Evolutionary conservation across 2,329 filamentous ascomycete genomes (phyloP).

Genomic region (Myotisia sp.): DNA sequence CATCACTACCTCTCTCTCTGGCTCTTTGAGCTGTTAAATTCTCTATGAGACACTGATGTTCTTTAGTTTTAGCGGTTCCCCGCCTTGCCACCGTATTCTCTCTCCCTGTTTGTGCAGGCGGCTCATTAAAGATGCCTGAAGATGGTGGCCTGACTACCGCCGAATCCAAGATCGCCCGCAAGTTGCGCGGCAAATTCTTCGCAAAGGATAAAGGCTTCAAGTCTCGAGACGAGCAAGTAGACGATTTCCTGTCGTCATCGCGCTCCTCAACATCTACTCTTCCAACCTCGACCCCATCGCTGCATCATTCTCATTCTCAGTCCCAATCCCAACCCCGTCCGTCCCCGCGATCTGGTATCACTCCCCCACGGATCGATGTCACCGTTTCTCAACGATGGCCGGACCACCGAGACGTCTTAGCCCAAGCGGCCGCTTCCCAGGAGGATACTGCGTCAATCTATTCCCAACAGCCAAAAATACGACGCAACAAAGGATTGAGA

Average conservation of each 20-base stretch:
- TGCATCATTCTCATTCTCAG: constrained; percentile 7
- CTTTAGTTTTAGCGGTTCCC: no score
- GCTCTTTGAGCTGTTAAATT: no score
- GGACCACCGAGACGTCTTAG: constrained; percentile 18
- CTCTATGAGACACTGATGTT: no score
- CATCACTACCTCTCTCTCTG: no score
- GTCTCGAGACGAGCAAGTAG: constrained; percentile 34
- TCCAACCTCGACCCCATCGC: constrained; percentile 11
- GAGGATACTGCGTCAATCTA: constrained; percentile 7
- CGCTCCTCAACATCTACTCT: constrained; percentile 4
- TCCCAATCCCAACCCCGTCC: constrained; percentile 8
- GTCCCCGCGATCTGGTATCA: constrained; percentile 12
- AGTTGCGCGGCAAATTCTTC: constrained; percentile 40
- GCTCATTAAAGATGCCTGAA: no score
- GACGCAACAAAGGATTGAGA: constrained; percentile 49
- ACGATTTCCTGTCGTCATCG: constrained; percentile 42
- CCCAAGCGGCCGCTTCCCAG: constrained; percentile 11
- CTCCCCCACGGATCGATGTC: constrained; percentile 23
- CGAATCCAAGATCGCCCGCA: constrained; percentile 13
- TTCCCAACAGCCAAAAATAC: constrained; percentile 13
- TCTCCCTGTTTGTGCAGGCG: no score
- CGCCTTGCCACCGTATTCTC: no score
- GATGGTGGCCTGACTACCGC: constrained; percentile 8
- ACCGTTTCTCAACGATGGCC: constrained; percentile 22
- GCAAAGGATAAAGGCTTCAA: constrained; percentile 26